Evolutionary conservation across 345 rosid species (phyloP).

Genomic region (Brassica rapa): DNA sequence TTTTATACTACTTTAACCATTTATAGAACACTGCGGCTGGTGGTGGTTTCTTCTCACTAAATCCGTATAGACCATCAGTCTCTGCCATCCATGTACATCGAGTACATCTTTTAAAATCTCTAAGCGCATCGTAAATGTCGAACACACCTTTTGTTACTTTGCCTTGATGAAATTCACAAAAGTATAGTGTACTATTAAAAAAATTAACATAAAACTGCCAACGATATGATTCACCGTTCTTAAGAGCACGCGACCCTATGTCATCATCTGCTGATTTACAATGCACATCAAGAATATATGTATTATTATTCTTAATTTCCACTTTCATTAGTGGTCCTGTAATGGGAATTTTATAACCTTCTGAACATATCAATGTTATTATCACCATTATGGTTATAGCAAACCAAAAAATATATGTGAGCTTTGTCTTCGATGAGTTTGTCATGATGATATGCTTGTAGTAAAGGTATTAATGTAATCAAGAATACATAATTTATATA

Average conservation of each 20-base stretch:
- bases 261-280: not conserved
- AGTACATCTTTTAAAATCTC: not conserved
- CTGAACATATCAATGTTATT: not conserved
- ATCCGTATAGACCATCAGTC: conserved; percentile 1
- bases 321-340: not conserved
- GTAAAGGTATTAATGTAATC: not conserved
- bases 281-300: not conserved
- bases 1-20: not conserved
- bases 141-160: not conserved
- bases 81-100: conserved; percentile 5
- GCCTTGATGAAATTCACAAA: not conserved
- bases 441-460: not conserved
- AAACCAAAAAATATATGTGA: not conserved
- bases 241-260: not conserved
- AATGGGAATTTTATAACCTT: not conserved
- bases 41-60: not conserved
- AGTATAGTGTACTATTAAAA: not conserved
- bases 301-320: not conserved
- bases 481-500: not conserved
- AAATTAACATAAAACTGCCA: not conserved
- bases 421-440: not conserved
- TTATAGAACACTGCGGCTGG: not conserved
- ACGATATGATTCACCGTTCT: not conserved
- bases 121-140: not conserved
- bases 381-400: not conserved